Base-by-base conservation (phyloP, 208 protist species). In the Zelonia costaricensis region DNA sequence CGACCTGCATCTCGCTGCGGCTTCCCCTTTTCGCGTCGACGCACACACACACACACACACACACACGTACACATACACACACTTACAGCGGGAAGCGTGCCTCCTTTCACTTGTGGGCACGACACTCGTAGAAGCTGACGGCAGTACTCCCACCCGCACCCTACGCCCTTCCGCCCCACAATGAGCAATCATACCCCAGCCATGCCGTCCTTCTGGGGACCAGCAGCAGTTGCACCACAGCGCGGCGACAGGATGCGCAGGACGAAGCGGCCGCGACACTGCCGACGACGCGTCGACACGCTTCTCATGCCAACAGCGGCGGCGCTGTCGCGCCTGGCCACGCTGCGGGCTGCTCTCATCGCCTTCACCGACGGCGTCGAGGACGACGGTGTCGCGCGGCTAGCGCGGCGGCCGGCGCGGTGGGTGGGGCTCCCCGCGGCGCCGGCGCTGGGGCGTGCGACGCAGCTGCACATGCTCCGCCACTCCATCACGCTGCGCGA, bases 381-480 rank as follows among this genome's bases (percentile, higher is more conserved):
- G 35, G 38, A 59, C 35, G 25, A 7, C 13, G 13, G 15, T 1
- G 36, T 42, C 47, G n/a, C 25, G 13, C 40, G 38, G 35, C 20
- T 39, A 40, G 22, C 44, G 33, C 51, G 20, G 45, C 42, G 20
- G 22, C 40, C 33, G 28, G 22, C 23, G 28, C 55, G n/a, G 30
- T 56, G 57, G 33, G 45, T 63, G 2, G 62, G 70, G 15, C 57
- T 63, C n/a, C 12, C 28, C 3, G 8, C 45, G 2, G 48, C 59
- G 22, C 44, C 52, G 0, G 53, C 56, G 6, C 53, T 77, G 15
- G 18, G 36, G 22, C 23, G 22, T 1, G 70, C 58, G 5, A 43
- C 52, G n/a, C 38, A 38, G 8, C 39, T 52, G 5, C 68, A 46
- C 42, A 65, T 49, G 56, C 48, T 55, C 3, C 62, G 54, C 1